These are phyloP conservation scores for Leccinum fibrillosum DNA, from an alignment of 768 basidiomycete species.

Conservation along the genomic window DNA sequence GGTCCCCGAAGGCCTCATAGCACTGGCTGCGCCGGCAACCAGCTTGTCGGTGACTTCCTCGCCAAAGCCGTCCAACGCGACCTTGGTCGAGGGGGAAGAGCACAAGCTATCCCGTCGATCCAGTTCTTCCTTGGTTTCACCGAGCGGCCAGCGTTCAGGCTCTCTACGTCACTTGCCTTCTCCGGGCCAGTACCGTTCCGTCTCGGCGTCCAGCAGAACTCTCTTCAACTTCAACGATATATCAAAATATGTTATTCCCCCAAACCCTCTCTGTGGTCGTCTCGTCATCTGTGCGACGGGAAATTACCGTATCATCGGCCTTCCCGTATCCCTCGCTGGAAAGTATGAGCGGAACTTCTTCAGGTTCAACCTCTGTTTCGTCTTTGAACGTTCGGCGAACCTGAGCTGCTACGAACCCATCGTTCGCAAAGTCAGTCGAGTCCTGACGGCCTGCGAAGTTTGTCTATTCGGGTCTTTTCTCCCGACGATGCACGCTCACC, in stretches of 20 bases:
- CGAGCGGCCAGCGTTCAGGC: constrained; percentile 41
- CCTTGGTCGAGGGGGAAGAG: constrained; percentile 34
- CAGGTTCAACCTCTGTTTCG: constrained; percentile 93
- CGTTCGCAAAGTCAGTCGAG: constrained; percentile 90
- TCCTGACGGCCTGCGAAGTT: constrained; percentile 87
- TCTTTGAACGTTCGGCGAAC: constrained; percentile 88
- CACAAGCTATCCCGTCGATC: constrained; percentile 47
- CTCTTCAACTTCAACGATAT: constrained; percentile 91
- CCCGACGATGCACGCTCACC: neutral
- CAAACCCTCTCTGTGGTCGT: constrained; percentile 77
- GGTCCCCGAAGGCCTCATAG: constrained; percentile 89
- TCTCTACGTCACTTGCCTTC: constrained; percentile 42
- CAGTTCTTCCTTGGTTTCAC: constrained; percentile 48
- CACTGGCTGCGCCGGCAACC: constrained; percentile 35
- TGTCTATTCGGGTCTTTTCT: constrained; percentile 22
- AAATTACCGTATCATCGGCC: constrained; percentile 85
- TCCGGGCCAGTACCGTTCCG: constrained; percentile 42
- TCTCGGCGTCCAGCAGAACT: constrained; percentile 43
- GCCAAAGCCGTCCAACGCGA: constrained; percentile 32
- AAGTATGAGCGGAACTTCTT: constrained; percentile 86
- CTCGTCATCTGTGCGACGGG: constrained; percentile 84
- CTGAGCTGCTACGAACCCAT: constrained; percentile 95
- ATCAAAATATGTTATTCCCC: constrained; percentile 92
- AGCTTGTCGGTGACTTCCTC: constrained; percentile 31
- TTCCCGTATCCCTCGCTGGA: constrained; percentile 77